Conservation (phyloP, 148 eudicot species). For the Linanthus parryae region DNA sequence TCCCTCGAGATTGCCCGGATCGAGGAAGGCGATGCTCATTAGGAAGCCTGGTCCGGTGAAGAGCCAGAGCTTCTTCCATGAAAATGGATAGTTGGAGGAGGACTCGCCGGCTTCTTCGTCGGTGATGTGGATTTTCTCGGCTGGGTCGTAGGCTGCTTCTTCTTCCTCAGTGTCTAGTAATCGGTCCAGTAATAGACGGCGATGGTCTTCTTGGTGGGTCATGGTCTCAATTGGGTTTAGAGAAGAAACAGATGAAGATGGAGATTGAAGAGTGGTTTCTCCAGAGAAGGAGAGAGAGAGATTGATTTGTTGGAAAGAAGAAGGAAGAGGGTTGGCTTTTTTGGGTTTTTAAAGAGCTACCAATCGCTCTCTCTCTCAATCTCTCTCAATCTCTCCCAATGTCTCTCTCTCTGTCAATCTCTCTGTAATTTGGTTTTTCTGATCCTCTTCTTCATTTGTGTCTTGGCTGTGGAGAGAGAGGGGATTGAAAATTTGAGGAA, state of each 20-base stretch:
- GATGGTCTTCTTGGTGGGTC: slow-evolving; percentile 10
- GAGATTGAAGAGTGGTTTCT: no score
- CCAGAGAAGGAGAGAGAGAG: not conserved
- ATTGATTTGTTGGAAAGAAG: not conserved
- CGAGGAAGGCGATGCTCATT: slow-evolving; percentile 93
- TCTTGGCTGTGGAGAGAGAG: no score
- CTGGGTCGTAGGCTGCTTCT: slow-evolving; percentile 55
- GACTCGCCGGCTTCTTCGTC: slow-evolving; percentile 20
- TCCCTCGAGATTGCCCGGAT: slow-evolving; percentile 94
- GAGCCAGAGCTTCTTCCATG: slow-evolving; percentile 89
- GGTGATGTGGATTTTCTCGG: slow-evolving; percentile 62
- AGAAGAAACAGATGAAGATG: no score
- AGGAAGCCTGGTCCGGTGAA: slow-evolving; percentile 95
- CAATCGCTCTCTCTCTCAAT: no score
- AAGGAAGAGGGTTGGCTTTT: not conserved
- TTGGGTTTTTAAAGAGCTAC: no score
- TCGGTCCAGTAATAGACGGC: slow-evolving; percentile 4
- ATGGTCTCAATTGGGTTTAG: no score
- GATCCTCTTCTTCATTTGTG: no score
- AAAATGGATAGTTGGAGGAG: slow-evolving; percentile 60
- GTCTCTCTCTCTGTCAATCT: no score
- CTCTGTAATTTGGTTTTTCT: no score
- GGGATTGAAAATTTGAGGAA: no score
- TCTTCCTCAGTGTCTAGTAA: slow-evolving; percentile 9
- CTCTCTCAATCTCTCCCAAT: no score